These are phyloP conservation scores for Candida dendrica DNA, from an alignment of 805 yeast species.

Conservation along the genomic window DNA sequence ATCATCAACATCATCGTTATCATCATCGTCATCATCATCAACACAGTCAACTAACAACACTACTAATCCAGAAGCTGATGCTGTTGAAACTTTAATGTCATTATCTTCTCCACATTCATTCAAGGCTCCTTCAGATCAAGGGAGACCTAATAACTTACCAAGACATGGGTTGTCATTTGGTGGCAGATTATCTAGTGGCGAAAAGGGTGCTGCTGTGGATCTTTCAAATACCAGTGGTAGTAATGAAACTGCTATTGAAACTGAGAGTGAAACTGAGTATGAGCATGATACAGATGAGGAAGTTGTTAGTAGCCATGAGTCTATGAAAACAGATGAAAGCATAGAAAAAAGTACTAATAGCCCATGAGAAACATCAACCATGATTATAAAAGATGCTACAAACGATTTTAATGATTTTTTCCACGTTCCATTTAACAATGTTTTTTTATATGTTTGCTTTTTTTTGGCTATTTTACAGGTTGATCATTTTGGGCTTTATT, in stretches of 20 bases:
- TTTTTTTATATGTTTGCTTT: too few species aligned
- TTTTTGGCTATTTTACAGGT: not conserved
- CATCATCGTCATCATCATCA: slow-evolving; percentile 4
- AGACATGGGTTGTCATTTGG: slow-evolving; percentile 18
- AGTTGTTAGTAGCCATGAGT: slow-evolving; percentile 3
- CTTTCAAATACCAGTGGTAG: not conserved
- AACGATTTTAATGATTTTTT: not conserved
- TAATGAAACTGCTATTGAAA: slow-evolving; percentile 9
- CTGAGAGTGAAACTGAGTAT: slow-evolving; percentile 13
- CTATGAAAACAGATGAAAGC: not conserved
- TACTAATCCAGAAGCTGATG: slow-evolving; percentile 29
- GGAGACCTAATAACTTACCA: slow-evolving; percentile 5
- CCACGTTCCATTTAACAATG: not conserved
- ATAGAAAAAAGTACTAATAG: not conserved
- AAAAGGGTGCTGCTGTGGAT: not conserved
- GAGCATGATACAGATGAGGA: slow-evolving; percentile 11
- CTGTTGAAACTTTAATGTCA: slow-evolving; percentile 34
- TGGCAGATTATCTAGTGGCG: slow-evolving; percentile 4
- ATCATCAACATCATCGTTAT: slow-evolving; percentile 1
- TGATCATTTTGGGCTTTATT: not conserved
- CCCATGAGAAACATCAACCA: not conserved
- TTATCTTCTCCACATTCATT: slow-evolving; percentile 27
- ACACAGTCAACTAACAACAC: slow-evolving; percentile 11
- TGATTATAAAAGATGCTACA: not conserved
- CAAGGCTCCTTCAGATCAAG: slow-evolving; percentile 2